phyloP scores from a whole-genome alignment of 129 eudicot genomes.

The Centrapalus pauciflorus region DNA sequence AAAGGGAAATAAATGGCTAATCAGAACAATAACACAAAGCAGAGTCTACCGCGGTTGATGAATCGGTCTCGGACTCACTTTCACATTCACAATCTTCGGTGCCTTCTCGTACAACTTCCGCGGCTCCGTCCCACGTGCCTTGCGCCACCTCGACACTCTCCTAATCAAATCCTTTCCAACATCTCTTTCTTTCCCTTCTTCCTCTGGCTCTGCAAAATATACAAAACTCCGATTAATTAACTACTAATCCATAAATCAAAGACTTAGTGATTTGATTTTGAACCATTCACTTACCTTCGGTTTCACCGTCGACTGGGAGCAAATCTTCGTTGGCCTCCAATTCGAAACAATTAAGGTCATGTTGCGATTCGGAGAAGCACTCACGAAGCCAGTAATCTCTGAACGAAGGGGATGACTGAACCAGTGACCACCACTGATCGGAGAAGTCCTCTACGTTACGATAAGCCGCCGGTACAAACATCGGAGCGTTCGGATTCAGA shows the following conservation, averaged over 20 bases:
- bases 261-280: neutral
- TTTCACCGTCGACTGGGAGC: slow-evolving; percentile 8
- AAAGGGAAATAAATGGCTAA: neutral
- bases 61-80: slow-evolving; percentile 69
- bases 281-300: slow-evolving; percentile 33
- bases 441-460: slow-evolving; percentile 86
- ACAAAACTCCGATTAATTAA: neutral
- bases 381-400: slow-evolving; percentile 91
- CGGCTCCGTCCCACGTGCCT: slow-evolving; percentile 38
- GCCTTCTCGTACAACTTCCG: slow-evolving; percentile 53
- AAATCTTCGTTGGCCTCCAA: slow-evolving; percentile 16
- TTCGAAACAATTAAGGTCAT: slow-evolving; percentile 24
- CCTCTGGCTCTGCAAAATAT: slow-evolving; percentile 23
- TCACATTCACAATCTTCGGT: slow-evolving; percentile 82
- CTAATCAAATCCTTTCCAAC: slow-evolving; percentile 46
- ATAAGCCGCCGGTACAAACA: slow-evolving; percentile 68
- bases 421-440: slow-evolving; percentile 91
- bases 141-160: slow-evolving; percentile 66
- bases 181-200: slow-evolving; percentile 29
- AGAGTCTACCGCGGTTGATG: slow-evolving; percentile 73
- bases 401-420: slow-evolving; percentile 79
- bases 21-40: neutral
- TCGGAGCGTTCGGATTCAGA: slow-evolving; percentile 92
- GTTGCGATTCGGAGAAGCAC: slow-evolving; percentile 58
- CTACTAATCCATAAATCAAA: neutral